Base-by-base conservation (phyloP, 2,329 filamentous ascomycete genomes). In the Diplodia corticola region DNA sequence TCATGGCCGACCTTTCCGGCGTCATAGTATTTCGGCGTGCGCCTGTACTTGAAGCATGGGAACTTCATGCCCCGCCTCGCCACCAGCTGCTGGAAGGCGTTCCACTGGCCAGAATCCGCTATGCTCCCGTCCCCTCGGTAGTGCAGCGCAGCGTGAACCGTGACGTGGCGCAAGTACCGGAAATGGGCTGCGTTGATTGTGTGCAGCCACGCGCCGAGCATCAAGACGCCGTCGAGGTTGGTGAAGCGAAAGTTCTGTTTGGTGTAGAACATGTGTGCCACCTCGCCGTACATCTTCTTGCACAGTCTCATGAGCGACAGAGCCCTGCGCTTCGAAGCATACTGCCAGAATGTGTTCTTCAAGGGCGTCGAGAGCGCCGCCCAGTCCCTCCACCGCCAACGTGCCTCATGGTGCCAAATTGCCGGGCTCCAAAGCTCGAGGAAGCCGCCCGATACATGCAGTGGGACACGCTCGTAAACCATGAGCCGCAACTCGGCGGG, bases 401-500 rank as follows among this genome's bases (percentile, higher is more conserved):
- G 15, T 4, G 37, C 13, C 37, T 17, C n/a, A n/a, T n/a, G n/a
- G 37, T 15, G 5, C 15, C 24, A 28, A 2, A 12, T 22, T 10
- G 4, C 35, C 6, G 64, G 55, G 33, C 28, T n/a, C 33, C 53
- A 57, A 4, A 44, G 53, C 3, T 57, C 53, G 20, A 57, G 37
- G 22, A 57, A 40, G 20, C 13, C 4, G 35, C 3, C 35, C 10
- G 53, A 10, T 17, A 13, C 35, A 4, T 26, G 53, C 5, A 55
- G 20, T 2, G 13, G 1, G 2, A 63, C 15, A 12, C 33, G 6
- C 17, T 33, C 17, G 24, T 66, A 66, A 1, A 66, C 17, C 33
- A 54, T 63, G 20, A 66, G 30, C n/a, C 64, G 64, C 24, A 66
- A n/a, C 26, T 67, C 57, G 3, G 57, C 28, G 3, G 65, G 65